Evolutionary conservation across 2,329 filamentous ascomycete species (phyloP).

Genomic region (Raffaelea deltoideospora): DNA sequence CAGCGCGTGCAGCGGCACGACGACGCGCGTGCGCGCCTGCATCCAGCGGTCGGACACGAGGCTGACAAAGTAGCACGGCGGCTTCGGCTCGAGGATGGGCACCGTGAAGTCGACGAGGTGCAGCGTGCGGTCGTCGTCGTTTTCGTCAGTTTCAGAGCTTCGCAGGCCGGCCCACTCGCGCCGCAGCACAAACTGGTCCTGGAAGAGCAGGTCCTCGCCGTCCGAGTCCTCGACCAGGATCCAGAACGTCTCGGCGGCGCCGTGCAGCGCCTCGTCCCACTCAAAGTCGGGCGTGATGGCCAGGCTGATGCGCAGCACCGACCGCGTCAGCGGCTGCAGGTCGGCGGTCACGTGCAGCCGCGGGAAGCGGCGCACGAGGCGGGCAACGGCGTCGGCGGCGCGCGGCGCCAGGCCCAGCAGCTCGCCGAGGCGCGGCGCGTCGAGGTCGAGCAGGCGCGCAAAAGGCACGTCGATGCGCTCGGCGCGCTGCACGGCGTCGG

Average conservation of each 20-base stretch:
- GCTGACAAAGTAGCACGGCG: constrained; percentile 96
- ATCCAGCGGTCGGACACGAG: constrained; percentile 95
- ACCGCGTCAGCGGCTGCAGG: constrained; percentile 86
- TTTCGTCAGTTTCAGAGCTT: constrained; percentile 15
- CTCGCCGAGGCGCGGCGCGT: constrained; percentile 92
- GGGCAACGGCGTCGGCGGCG: constrained; percentile 72
- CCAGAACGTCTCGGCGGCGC: constrained; percentile 86
- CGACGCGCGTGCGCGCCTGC: constrained; percentile 87
- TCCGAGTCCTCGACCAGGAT: constrained; percentile 95
- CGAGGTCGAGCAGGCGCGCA: constrained; percentile 88
- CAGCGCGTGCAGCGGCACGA: constrained; percentile 88
- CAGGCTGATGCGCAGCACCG: constrained; percentile 79
- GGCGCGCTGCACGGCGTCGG: constrained; percentile 79
- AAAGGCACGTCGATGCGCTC: constrained; percentile 92
- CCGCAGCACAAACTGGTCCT: constrained; percentile 84
- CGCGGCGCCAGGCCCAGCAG: constrained; percentile 76
- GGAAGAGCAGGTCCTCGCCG: constrained; percentile 86
- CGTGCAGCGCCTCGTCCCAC: constrained; percentile 86
- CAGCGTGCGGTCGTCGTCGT: constrained; percentile 28
- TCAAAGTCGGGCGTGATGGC: constrained; percentile 89
- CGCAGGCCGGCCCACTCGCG: constrained; percentile 76
- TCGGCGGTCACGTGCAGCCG: constrained; percentile 84
- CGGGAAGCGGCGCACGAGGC: constrained; percentile 81
- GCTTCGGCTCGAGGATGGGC: constrained; percentile 92
- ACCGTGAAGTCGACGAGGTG: constrained; percentile 94